Base-by-base conservation (phyloP, 768 basidiomycete species). In the Lactifluus piperatus region DNA sequence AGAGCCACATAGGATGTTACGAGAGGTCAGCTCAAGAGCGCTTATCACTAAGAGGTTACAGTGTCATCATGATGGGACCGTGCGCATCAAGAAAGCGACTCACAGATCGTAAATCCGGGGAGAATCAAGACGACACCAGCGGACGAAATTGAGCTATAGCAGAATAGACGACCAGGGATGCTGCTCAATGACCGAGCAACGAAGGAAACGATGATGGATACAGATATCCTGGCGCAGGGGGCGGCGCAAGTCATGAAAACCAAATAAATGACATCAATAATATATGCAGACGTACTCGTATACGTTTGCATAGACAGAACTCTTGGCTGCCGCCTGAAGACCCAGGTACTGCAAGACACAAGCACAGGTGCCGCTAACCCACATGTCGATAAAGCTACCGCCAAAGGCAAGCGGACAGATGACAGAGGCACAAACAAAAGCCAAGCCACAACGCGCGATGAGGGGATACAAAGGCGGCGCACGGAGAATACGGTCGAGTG, bases 281-380 rank as follows among this genome's bases (percentile, higher is more conserved):
- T n/a, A n/a, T n/a, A n/a, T 1, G 10, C 30, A 46, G 5, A 24
- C 91, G 71, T 69, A 94, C 93, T 95, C 93, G 67, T 94, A 95
- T 57, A 94, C 91, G 67, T 92, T 94, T n/a, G 91, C 91, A 71
- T 93, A 94, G 74, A 91, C 86, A 1, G 88, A 80, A 65, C 87
- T 93, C 72, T 88, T 91, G 64, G 85, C 81, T 4, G 92, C 91
- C 9, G 88, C 83, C 67, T 84, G 86, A 49, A 93, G 74, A 37
- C 91, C 89, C 45, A 94, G 76, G 69, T 86, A 91, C 66, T 90
- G 87, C 51, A 94, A 74, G 51, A 84, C 69, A 57, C 80, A 80
- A 10, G 85, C 85, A 54, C 83, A 87, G 0, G 75, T 69, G 13
- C 88, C 88, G 57, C 86, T 83, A 62, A 92, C 78, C 79, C 85